Evolutionary conservation across 2,329 filamentous ascomycete species (phyloP).

Genomic region (Fonsecaea pedrosoi): DNA sequence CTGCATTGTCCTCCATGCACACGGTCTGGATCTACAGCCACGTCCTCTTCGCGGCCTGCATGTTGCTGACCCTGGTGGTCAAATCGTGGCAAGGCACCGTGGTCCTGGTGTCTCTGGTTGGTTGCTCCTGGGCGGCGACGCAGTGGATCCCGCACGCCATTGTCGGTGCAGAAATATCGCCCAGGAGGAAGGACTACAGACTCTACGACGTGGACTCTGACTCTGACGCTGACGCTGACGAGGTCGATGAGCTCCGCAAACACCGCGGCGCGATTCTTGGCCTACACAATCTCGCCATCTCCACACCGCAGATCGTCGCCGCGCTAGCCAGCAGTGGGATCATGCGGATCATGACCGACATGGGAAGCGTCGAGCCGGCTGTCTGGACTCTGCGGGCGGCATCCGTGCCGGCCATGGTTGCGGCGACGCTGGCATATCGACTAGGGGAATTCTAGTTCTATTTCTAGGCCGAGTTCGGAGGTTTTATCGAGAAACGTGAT

Average conservation of each 20-base stretch:
- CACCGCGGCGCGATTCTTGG: conserved; percentile 4
- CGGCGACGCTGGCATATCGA: neutral
- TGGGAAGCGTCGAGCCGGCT: conserved; percentile 4
- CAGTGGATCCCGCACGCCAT: conserved; percentile 11
- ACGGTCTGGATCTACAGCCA: neutral
- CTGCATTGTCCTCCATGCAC: neutral
- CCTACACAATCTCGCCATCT: conserved; percentile 7
- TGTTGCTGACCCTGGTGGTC: conserved; percentile 6
- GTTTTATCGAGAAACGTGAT: too few species aligned
- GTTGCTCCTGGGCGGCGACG: conserved; percentile 6
- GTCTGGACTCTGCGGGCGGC: conserved; percentile 1
- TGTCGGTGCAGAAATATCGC: conserved; percentile 1
- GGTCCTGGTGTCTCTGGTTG: conserved; percentile 1
- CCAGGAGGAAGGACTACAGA: neutral
- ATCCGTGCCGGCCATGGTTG: neutral
- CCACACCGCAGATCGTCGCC: neutral
- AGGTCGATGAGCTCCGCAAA: neutral
- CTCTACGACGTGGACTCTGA: neutral
- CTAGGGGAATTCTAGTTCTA: neutral
- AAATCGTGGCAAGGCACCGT: conserved; percentile 5
- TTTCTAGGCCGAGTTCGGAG: too few species aligned
- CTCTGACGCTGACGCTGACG: neutral
- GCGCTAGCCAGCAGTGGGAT: conserved; percentile 1
- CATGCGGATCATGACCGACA: conserved; percentile 1
- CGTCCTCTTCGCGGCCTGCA: conserved; percentile 7